phyloP scores from a whole-genome alignment of 768 basidiomycete genomes.

The Panellus pusillus region DNA sequence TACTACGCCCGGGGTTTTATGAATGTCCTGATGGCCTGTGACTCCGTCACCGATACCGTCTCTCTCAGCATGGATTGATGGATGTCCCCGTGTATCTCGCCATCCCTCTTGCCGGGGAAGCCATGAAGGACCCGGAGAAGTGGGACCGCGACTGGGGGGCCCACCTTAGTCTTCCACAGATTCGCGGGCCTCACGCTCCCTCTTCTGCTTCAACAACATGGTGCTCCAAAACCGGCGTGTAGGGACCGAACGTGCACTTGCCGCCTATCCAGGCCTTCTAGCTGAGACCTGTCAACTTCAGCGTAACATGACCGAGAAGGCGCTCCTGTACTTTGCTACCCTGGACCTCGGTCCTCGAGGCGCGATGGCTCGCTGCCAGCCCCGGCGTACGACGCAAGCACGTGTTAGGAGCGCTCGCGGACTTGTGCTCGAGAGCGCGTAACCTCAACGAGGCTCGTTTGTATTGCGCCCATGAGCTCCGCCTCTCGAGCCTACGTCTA shows the following conservation, averaged over 20 bases:
- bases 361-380: no score
- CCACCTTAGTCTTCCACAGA: neutral
- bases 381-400: no score
- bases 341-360: no score
- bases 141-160: conserved; percentile 10
- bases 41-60: no score
- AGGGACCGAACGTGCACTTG: neutral
- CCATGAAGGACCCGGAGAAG: no score
- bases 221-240: neutral
- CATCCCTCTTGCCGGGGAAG: no score
- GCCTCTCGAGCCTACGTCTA: neutral
- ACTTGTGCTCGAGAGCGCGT: conserved; percentile 3
- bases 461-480: no score
- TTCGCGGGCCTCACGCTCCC: neutral
- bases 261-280: neutral
- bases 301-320: conserved; percentile 6
- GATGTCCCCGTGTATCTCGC: no score
- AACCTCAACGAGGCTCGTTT: conserved; percentile 1
- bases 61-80: no score
- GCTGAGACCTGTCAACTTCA: conserved; percentile 13
- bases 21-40: no score
- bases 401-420: neutral
- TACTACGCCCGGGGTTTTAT: no score
- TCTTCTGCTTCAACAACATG: neutral
- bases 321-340: conserved; percentile 1